Base-by-base conservation (phyloP, 2,329 filamentous ascomycete genomes). In the Fusarium devonianum region DNA sequence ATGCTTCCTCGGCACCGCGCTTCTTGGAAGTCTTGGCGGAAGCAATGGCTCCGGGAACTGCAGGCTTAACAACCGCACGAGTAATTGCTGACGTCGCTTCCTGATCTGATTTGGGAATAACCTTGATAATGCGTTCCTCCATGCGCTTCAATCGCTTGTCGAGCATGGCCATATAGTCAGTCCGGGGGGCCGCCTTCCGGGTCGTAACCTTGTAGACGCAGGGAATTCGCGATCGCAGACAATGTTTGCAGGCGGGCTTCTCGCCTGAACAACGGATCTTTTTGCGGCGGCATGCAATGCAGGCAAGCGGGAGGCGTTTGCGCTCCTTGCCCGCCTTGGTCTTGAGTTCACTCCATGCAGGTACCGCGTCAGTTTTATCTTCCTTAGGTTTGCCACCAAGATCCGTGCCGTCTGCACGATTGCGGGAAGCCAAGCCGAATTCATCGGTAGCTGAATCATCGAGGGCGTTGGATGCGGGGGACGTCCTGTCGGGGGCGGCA, bases 101-200 rank as follows among this genome's bases (percentile, higher is more conserved):
- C 56, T 90, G 82, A 57, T 95, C 92, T 30, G 90, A 83, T 68
- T 93, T 96, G 0, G 94, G 93, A 19, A 97, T 88, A 49, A 93
- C 88, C 71, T 96, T 96, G 74, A 97, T 95, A 56, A 97, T 94
- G 47, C 93, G 87, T 66, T 97, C 93, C 72, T 99, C 94, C 94
- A 97, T 97, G 48, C 93, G 82, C 77, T 96, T 97, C 60, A 97
- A 73, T 42, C 94, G 84, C 74, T 96, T 97, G 74, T 97, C 94
- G 64, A 97, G 76, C 92, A 97, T 97, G 30, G 92, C 92, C 94
- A 97, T 97, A 72, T 97, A 97, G 72, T 97, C 94, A 13, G 94
- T 97, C 41, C 94, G 83, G 3, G 94, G 94, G 4, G 92, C 92
- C 2, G 93, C 92, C 71, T 97, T 97, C 52, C 94, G 83, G 4